These are phyloP conservation scores for Hydnum rufescens DNA, from an alignment of 768 basidiomycete genomes.

Conservation along the genomic window DNA sequence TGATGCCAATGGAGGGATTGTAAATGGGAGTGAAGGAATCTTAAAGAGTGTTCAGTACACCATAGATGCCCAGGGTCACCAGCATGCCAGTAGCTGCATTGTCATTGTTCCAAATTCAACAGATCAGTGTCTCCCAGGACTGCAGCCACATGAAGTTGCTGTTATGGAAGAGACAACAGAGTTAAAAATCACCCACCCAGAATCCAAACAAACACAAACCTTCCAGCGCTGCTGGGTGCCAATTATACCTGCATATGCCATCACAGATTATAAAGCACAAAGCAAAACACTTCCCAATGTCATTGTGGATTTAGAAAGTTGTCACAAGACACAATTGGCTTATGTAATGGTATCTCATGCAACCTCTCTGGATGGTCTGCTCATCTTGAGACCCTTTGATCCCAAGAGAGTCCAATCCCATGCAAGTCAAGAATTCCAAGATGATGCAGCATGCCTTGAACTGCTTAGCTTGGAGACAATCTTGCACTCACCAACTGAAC, in stretches of 20 bases:
- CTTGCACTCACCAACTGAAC: no score
- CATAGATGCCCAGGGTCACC: constrained; percentile 10
- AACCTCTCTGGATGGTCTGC: constrained; percentile 15
- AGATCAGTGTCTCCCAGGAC: constrained; percentile 8
- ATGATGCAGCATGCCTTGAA: no score
- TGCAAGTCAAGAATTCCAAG: no score
- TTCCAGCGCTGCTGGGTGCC: constrained; percentile 23
- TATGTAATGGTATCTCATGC: constrained; percentile 27
- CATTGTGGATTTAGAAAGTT: constrained; percentile 22
- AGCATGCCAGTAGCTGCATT: constrained; percentile 14
- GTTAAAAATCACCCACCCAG: constrained; percentile 14
- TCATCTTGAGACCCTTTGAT: constrained; percentile 18
- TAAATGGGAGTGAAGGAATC: constrained; percentile 20
- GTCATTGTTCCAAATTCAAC: constrained; percentile 11
- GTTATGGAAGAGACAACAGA: constrained; percentile 14
- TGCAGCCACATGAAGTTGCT: constrained; percentile 11
- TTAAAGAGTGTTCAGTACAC: constrained; percentile 14
- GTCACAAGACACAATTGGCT: constrained; percentile 18
- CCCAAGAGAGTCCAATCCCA: no score
- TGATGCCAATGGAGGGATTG: constrained; percentile 20
- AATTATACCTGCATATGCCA: constrained; percentile 25
- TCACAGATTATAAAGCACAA: constrained; percentile 31
- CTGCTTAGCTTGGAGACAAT: no score
- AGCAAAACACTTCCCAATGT: constrained; percentile 27
- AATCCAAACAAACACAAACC: constrained; percentile 12